Evolutionary conservation across 495 filamentous ascomycete genomes (phyloP), one percentile per base, ranked within the genome.

Genomic region (Pyronema domesticum): DNA sequence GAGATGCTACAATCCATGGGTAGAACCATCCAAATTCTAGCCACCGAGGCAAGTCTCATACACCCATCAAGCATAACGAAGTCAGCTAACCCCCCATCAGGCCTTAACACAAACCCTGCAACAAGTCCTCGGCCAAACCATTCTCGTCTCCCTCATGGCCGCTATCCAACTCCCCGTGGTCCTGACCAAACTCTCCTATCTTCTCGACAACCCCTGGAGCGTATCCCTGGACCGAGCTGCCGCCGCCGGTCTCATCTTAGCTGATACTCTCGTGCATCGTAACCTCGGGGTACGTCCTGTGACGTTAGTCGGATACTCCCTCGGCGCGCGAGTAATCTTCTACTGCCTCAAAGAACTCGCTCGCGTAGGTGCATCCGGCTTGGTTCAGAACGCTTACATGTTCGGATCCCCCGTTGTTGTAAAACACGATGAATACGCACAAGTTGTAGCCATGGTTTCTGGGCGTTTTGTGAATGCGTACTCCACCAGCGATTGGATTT

Each of bases 131-230:
- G 91, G 86, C 46, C 87, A 75, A 65, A 99, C 91, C 7, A 80
- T 99, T 56, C 69, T 99, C 19, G 78, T 89, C 30, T 74, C 80
- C 50, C 71, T 99, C 17, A 95, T 99, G 91, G 81, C 89, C 51
- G 86, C 87, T 30, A 69, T 99, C n/a, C 87, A 93, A 67, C 70
- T 96, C 6, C 91, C 91, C 2, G 79, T 99, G 34, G 81, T 95
- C 3, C 73, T 99, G 18, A 87, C 89, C 3, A 99, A 99, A 63
- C 80, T 99, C 7, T 77, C 91, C 3, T 99, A 99, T 63, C 73
- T 99, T 7, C 95, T 99, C 61, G 91, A 99, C 68, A 99, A 99
- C 59, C 91, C 91, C 0, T 99, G 91, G 91, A 86, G 80, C 13
- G 89, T 95, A 14, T 96, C 93, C 2, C 75, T 95, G 19, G 86